A percentile compares a stretch with the other conserved stretches of the same genome.
Conservation (phyloP, 2,329 filamentous ascomycete genomes). For the Diaporthe batatas region DNA sequence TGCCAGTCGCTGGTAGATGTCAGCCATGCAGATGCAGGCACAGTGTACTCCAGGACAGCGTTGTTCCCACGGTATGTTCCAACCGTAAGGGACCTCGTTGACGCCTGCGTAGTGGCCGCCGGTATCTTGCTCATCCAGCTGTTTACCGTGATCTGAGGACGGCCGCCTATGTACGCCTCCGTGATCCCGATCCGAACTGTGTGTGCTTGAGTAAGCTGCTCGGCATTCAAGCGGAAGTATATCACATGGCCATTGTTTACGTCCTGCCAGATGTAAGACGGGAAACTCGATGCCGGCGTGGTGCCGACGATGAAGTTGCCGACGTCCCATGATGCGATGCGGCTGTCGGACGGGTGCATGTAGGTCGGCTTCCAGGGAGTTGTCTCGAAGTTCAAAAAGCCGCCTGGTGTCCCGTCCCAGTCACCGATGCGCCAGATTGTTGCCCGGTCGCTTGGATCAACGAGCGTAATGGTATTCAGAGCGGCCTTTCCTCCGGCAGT, state of each 20-base stretch:
- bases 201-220: constrained; percentile 48
- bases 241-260: constrained; percentile 57
- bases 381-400: constrained; percentile 54
- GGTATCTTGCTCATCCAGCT: constrained; percentile 48
- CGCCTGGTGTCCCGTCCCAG: constrained; percentile 53
- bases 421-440: constrained; percentile 54
- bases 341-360: constrained; percentile 55
- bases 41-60: constrained; percentile 47
- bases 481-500: constrained; percentile 49
- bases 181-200: constrained; percentile 51
- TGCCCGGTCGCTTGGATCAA: constrained; percentile 50
- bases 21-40: constrained; percentile 48
- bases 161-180: constrained; percentile 50
- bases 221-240: constrained; percentile 53
- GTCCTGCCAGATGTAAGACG: constrained; percentile 58
- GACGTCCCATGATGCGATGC: constrained; percentile 49
- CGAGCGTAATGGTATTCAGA: constrained; percentile 49
- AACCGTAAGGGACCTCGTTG: constrained; percentile 51
- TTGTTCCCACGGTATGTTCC: constrained; percentile 52
- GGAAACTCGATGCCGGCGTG: constrained; percentile 52
- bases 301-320: constrained; percentile 54
- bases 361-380: constrained; percentile 57
- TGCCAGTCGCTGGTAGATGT: constrained; percentile 49
- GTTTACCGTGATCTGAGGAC: constrained; percentile 51
- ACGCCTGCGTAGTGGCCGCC: constrained; percentile 48